Conservation (phyloP, 2,329 filamentous ascomycete species). For the Gnomoniopsis sp. region DNA sequence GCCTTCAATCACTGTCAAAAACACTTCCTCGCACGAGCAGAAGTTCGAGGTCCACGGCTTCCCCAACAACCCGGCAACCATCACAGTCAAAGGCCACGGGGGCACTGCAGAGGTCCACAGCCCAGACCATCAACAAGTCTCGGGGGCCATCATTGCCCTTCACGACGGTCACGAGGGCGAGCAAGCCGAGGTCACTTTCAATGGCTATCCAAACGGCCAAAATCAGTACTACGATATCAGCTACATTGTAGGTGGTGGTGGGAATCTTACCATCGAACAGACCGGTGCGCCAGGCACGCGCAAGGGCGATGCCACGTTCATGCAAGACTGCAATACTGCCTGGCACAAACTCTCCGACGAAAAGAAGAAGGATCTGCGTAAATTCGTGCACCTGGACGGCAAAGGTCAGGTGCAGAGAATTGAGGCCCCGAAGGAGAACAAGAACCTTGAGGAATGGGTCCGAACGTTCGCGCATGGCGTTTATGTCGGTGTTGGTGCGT, state of each 20-base stretch:
- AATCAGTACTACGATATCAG: constrained; percentile 32
- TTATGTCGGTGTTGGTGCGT: constrained; percentile 9
- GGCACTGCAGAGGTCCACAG: constrained; percentile 1
- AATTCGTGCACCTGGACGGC: constrained; percentile 2
- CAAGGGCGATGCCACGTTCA: constrained; percentile 35
- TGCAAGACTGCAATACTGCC: constrained; percentile 34
- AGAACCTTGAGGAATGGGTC: constrained; percentile 9
- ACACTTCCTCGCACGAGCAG: constrained; percentile 9
- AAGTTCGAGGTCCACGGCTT: constrained; percentile 11
- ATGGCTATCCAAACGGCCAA: constrained; percentile 25
- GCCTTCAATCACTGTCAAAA: constrained; percentile 8
- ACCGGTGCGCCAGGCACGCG: constrained; percentile 31
- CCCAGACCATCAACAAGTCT: constrained; percentile 13
- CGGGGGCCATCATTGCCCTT: constrained; percentile 36
- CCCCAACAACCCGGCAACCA: constrained; percentile 2
- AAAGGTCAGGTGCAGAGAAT: constrained; percentile 6
- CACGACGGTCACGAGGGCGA: constrained; percentile 35
- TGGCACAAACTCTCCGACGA: constrained; percentile 25
- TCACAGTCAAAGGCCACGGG: constrained; percentile 3
- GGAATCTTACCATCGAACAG: constrained; percentile 37
- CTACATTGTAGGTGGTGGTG: constrained; percentile 35
- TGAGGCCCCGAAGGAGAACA: constrained; percentile 9
- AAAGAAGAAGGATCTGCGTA: constrained; percentile 5
- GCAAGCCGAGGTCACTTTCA: constrained; percentile 37
- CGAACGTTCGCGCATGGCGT: constrained; percentile 9